Conservation (phyloP, 257 asterid species). For the Rubia yunnanensis region DNA sequence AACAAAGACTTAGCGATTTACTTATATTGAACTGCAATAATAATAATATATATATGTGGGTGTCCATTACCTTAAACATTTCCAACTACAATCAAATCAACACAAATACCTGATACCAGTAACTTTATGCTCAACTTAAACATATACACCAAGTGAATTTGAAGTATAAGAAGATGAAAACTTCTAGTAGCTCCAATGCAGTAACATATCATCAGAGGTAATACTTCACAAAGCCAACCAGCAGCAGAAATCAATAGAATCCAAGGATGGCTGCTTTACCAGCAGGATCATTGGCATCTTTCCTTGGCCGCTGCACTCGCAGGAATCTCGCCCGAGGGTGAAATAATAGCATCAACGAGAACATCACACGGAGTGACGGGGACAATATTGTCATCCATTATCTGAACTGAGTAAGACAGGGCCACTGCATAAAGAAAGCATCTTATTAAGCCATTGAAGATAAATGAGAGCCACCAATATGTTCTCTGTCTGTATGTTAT, state of each 20-base stretch:
- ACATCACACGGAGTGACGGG: slow-evolving; percentile 75
- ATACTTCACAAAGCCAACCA: not conserved
- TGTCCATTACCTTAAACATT: too few relatives aligned
- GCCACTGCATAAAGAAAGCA: slow-evolving; percentile 40
- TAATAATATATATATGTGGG: too few relatives aligned
- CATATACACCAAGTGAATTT: too few relatives aligned
- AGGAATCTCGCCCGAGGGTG: slow-evolving; percentile 69
- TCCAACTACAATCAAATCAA: too few relatives aligned
- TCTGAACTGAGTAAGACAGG: slow-evolving; percentile 70
- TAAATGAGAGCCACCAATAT: not conserved
- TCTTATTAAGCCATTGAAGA: not conserved
- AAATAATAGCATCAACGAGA: slow-evolving; percentile 61
- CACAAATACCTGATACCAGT: too few relatives aligned
- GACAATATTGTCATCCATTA: slow-evolving; percentile 63
- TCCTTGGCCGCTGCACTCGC: slow-evolving; percentile 45
- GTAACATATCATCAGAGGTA: not conserved
- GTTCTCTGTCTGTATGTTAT: not conserved
- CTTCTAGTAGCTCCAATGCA: not conserved
- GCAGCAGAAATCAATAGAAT: not conserved
- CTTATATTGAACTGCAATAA: too few relatives aligned
- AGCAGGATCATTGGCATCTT: slow-evolving; percentile 18
- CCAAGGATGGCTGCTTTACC: not conserved
- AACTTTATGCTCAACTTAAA: too few relatives aligned
- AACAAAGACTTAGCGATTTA: too few relatives aligned
- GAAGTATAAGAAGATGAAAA: too few relatives aligned